Evolutionary conservation across 805 yeast species (phyloP), one percentile per base, ranked within the genome.

Genomic region (Candida golubevii): DNA sequence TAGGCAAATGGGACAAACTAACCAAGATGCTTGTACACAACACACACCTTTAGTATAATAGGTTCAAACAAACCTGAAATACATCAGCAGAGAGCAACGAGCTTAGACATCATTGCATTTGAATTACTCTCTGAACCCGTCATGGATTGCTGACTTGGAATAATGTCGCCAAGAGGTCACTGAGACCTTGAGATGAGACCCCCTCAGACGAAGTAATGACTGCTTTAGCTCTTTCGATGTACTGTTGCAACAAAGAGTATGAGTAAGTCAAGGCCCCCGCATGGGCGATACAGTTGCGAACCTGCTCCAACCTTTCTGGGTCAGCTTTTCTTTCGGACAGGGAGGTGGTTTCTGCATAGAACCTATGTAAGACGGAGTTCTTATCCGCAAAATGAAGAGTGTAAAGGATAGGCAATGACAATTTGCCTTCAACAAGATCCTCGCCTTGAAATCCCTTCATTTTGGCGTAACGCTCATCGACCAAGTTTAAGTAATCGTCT

Each of bases 401-500:
- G 61, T 88, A 93, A 13, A 90, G 75, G 2, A 90, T 80, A 0
- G 97, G 97, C 50, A 87, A 85, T 0, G 96, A 87, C 47, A 85
- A 78, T 62, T 89, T 90, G 0, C 97, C 97, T 60, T 90, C 97
- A 0, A 88, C 79, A 28, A 90, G 74, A 58, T 90, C 98, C 55
- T 90, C 97, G 6, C 72, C 71, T 42, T 88, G 80, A 50, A 77
- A 77, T 2, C 74, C 74, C 2, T 95, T 96, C 72, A 87, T 85
- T 58, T 79, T 80, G 23, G 68, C 60, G 38, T 72, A 66, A 9
- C 65, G 63, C 23, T 68, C 71, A 41, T 80, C 75, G 26, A 74
- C 72, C 42, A 90, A 63, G 56, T 90, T 90, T 51, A 85, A 61
- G 48, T 82, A 83, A 61, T 90, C 98, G 61, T 90, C 97, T 50